A percentile compares a stretch with the other conserved stretches of the same genome.
These are phyloP conservation scores for Stereocaulon alpinum DNA, from an alignment of 495 filamentous ascomycete species.

Conservation along the genomic window DNA sequence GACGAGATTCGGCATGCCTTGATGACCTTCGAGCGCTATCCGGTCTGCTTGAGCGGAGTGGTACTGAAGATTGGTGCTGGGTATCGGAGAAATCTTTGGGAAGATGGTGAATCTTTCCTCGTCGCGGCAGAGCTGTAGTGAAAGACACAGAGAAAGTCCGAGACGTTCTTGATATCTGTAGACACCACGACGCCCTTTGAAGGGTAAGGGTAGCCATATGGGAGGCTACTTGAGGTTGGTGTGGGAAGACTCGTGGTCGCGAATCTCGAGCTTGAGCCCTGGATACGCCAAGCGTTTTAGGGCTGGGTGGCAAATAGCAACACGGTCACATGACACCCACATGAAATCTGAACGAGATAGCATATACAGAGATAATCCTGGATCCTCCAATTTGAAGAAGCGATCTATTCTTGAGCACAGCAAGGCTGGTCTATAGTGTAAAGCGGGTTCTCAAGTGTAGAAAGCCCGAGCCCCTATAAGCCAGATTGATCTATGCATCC, in stretches of 20 bases:
- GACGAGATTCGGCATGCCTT: slow-evolving; percentile 7
- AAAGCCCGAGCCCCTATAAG: neutral
- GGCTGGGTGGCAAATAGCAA: neutral
- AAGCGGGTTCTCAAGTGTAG: neutral
- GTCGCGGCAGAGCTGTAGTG: slow-evolving; percentile 20
- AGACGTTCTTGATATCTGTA: slow-evolving; percentile 21
- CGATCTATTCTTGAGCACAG: neutral
- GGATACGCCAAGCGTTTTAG: neutral
- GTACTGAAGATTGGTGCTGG: slow-evolving; percentile 4
- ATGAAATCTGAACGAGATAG: neutral
- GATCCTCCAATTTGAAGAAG: neutral
- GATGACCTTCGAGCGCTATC: slow-evolving; percentile 5
- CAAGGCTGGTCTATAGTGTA: neutral
- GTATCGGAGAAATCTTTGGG: slow-evolving; percentile 9
- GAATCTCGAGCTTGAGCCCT: neutral
- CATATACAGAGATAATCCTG: neutral
- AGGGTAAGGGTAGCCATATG: slow-evolving; percentile 22
- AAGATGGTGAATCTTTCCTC: slow-evolving; percentile 11
- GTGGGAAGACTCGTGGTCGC: neutral
- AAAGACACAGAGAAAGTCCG: slow-evolving; percentile 22
- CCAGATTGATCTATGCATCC: slow-evolving; percentile 35
- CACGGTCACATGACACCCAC: neutral
- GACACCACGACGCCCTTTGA: slow-evolving; percentile 21
- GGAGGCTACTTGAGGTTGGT: neutral
- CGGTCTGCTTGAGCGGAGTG: slow-evolving; percentile 5